Evolutionary conservation across 306 rosid genomes (phyloP).

Genomic region (Vicia villosa): DNA sequence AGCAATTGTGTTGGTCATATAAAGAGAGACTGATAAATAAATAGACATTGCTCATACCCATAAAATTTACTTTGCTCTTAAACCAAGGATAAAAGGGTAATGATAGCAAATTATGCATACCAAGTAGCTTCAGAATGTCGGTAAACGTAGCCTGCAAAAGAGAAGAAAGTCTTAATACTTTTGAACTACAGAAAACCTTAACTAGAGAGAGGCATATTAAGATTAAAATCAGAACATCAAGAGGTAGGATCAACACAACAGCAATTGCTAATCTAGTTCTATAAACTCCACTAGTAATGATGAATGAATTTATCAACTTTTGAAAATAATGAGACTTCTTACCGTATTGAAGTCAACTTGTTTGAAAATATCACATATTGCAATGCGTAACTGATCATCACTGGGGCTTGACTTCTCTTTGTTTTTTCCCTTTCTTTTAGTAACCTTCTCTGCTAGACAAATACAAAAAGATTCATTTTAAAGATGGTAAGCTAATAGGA

Average conservation of each 20-base stretch:
- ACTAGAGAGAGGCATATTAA: not conserved
- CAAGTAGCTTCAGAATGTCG: conserved; percentile 86
- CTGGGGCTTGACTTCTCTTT: conserved; percentile 61
- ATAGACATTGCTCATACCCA: not conserved
- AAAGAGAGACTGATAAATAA: not conserved
- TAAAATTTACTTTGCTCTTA: not conserved
- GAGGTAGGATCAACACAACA: not conserved
- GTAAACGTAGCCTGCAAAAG: conserved; percentile 93
- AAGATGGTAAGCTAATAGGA: not conserved
- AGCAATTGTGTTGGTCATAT: conserved; percentile 20
- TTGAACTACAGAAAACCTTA: not conserved
- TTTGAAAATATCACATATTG: conserved; percentile 82
- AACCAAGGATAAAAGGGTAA: not conserved
- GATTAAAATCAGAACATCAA: not conserved
- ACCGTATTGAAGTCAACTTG: conserved; percentile 97
- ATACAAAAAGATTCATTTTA: conserved; percentile 19
- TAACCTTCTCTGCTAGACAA: conserved; percentile 55
- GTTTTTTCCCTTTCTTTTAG: conserved; percentile 63
- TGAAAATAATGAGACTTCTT: conserved; percentile 36
- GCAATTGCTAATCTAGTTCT: not conserved
- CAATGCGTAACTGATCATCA: conserved; percentile 71
- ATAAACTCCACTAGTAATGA: conserved; percentile 4
- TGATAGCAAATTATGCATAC: conserved; percentile 41
- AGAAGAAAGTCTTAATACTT: conserved; percentile 19
- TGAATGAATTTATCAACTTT: not conserved